Conservation (phyloP, 106 monocot genomes). For the Cymbidium sinense region DNA sequence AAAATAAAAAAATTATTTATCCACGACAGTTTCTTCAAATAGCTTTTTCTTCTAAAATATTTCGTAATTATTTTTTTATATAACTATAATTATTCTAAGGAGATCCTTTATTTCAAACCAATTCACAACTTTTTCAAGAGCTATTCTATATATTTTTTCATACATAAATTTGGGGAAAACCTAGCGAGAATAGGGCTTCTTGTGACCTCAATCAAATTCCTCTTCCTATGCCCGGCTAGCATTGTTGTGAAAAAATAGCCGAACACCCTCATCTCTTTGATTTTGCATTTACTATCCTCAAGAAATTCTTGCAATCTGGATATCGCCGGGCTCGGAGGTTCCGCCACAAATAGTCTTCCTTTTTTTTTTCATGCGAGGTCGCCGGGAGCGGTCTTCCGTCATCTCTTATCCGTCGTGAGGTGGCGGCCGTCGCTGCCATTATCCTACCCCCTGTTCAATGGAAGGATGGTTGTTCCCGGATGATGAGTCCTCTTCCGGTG, state of each 20-base stretch:
- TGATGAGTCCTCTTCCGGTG: conserved; percentile 6
- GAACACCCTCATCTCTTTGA: background rate
- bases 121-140: too few species aligned
- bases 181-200: conserved; percentile 2
- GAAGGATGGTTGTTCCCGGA: conserved; percentile 15
- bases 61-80: too few species aligned
- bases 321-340: background rate
- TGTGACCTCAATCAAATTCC: background rate
- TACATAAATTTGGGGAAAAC: too few species aligned
- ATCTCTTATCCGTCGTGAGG: conserved; percentile 2
- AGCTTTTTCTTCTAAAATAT: too few species aligned
- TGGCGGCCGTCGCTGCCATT: background rate
- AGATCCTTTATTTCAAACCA: too few species aligned
- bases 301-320: background rate
- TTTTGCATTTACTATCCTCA: background rate
- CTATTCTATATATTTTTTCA: too few species aligned
- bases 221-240: background rate
- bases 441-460: conserved; percentile 12
- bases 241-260: background rate
- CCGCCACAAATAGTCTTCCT: background rate
- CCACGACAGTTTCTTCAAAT: too few species aligned
- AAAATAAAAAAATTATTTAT: too few species aligned
- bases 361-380: background rate
- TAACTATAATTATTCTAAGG: too few species aligned
- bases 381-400: background rate